These are phyloP conservation scores for Claviceps pusilla DNA, from an alignment of 2,329 filamentous ascomycete genomes.

Conservation along the genomic window DNA sequence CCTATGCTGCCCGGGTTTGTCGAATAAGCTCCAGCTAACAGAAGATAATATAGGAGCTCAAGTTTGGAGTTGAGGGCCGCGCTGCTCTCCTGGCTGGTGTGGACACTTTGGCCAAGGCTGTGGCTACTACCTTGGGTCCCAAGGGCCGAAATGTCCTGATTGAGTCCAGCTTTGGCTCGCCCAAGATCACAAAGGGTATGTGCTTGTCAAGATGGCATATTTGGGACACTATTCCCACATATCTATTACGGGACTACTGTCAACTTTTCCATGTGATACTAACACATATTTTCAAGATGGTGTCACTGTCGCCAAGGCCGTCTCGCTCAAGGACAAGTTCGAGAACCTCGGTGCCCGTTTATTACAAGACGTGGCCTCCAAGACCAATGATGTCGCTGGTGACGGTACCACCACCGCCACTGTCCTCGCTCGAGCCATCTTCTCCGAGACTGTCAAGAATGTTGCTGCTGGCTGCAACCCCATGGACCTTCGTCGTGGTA, in stretches of 20 bases:
- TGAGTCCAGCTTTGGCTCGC: slow-evolving; percentile 94
- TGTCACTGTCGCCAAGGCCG: slow-evolving; percentile 79
- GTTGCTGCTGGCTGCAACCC: slow-evolving; percentile 98
- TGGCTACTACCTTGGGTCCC: slow-evolving; percentile 88
- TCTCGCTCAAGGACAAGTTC: slow-evolving; percentile 94
- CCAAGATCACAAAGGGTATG: slow-evolving; percentile 96
- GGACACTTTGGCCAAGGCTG: slow-evolving; percentile 90
- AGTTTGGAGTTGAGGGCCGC: slow-evolving; percentile 91
- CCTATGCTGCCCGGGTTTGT: not conserved
- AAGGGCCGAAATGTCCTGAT: slow-evolving; percentile 98
- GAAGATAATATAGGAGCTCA: slow-evolving; percentile 56
- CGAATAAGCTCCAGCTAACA: not conserved
- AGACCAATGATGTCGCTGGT: slow-evolving; percentile 98
- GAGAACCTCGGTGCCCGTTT: slow-evolving; percentile 97
- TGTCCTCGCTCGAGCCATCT: slow-evolving; percentile 92
- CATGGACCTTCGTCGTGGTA: slow-evolving; percentile 95
- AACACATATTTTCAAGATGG: slow-evolving; percentile 42
- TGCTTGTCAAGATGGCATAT: not conserved
- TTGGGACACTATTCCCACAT: slow-evolving; percentile 15
- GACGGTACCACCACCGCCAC: slow-evolving; percentile 97
- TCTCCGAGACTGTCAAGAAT: slow-evolving; percentile 99
- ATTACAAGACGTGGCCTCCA: slow-evolving; percentile 93
- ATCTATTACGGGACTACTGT: not conserved
- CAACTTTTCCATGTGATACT: not conserved
- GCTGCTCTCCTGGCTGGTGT: slow-evolving; percentile 83